Base-by-base conservation (phyloP, 495 filamentous ascomycete species). In the Parachaetomium inaequale region DNA sequence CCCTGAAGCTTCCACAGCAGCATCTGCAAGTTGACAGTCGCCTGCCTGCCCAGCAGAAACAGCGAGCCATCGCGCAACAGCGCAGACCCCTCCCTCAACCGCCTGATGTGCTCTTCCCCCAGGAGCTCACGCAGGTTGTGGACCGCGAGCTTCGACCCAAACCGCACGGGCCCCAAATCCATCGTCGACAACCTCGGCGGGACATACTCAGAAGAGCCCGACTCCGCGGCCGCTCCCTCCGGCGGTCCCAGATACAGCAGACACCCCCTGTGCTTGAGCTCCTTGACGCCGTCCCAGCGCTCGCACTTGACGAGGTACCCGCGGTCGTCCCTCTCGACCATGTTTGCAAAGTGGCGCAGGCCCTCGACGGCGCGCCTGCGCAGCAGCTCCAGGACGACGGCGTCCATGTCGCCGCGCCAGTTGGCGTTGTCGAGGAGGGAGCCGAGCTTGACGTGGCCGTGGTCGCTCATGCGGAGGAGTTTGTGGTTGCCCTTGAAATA, bases 321-420 rank as follows among this genome's bases (percentile, higher is more conserved):
- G 2, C 74, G 65, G 7, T 29, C 60, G 0, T 67, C 26, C 2
- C 58, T 62, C 26, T 68, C 57, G 55, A 69, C 70, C 21, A 73
- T 56, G 0, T 29, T 53, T 3, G 72, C 69, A 43, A 74, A 59
- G 51, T 74, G 64, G 15, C 75, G 19, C 5, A 81, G 58, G 4
- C 72, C 64, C 53, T 82, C 78, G 1, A 79, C 59, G 12, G 83
- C 75, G 2, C 78, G 70, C 15, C 72, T 66, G 3, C 84, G 76
- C 76, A 89, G 78, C 32, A 79, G 56, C 7, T 75, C 70, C 0
- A 88, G 73, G 3, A 91, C 61, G 47, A 87, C 82, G 0, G 72
- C 70, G n/a, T 81, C 79, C 86, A 92, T 91, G 66, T 93, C 87
- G 36, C 76, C 42, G 17, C 87, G 82, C 88, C 88, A 93, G 4